These are phyloP conservation scores for Pichia nanzhaoensis DNA, from an alignment of 805 yeast species.

Conservation along the genomic window DNA sequence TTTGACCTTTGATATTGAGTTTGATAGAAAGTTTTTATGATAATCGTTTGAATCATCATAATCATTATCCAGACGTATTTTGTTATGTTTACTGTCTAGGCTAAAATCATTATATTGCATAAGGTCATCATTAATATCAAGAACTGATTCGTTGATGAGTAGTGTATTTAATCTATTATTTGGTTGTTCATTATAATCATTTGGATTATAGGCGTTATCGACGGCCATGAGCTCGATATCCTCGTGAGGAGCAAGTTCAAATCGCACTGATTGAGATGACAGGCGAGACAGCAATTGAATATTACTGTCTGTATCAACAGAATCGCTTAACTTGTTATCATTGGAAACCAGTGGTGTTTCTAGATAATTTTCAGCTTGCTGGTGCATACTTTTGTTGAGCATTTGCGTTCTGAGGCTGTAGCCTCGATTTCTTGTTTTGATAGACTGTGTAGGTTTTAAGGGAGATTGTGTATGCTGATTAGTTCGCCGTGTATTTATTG, in stretches of 20 bases:
- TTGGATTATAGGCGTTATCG: slow-evolving; percentile 25
- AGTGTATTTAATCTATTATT: slow-evolving; percentile 6
- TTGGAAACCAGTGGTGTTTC: slow-evolving; percentile 10
- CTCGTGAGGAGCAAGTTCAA: slow-evolving; percentile 11
- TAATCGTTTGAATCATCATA: not conserved
- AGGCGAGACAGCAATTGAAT: not conserved
- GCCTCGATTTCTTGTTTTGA: slow-evolving; percentile 49
- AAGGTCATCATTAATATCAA: slow-evolving; percentile 6
- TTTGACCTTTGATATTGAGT: not conserved
- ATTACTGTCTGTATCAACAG: not conserved
- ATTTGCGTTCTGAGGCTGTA: slow-evolving; percentile 62
- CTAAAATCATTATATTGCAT: not conserved
- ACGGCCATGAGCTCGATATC: slow-evolving; percentile 31
- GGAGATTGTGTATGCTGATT: slow-evolving; percentile 7
- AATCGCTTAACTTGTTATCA: not conserved
- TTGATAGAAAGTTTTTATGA: not conserved
- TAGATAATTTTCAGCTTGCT: slow-evolving; percentile 19
- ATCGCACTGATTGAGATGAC: slow-evolving; percentile 3
- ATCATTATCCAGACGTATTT: slow-evolving; percentile 4
- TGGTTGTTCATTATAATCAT: slow-evolving; percentile 12
- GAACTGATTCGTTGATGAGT: slow-evolving; percentile 19
- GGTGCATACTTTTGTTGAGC: slow-evolving; percentile 37
- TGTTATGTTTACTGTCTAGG: not conserved
- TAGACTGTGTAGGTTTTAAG: slow-evolving; percentile 17
- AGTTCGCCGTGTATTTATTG: not conserved